phyloP scores from a whole-genome alignment of 2,329 filamentous ascomycete species.

The Colletotrichum siamense region DNA sequence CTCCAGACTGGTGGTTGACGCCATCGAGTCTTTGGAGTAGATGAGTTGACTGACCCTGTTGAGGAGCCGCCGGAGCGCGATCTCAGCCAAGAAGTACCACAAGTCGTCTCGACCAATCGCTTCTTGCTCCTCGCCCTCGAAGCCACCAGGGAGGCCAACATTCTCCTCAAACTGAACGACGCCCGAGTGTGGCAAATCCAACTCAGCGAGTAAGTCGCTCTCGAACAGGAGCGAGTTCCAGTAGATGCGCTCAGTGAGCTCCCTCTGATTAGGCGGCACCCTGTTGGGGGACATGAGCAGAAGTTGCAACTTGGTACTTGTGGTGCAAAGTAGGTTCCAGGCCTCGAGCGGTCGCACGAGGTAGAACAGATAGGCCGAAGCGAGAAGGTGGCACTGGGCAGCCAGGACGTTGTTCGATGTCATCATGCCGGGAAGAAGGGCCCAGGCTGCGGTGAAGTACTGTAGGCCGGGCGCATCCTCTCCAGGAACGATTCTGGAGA shows the following conservation, averaged over 20 bases:
- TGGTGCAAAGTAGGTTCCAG: conserved; percentile 80
- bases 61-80: conserved; percentile 76
- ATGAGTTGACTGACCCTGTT: conserved; percentile 82
- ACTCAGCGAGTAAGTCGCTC: conserved; percentile 78
- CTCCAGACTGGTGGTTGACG: conserved; percentile 75
- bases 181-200: conserved; percentile 82
- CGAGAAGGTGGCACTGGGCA: conserved; percentile 80
- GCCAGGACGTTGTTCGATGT: conserved; percentile 79
- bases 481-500: conserved; percentile 71
- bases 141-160: conserved; percentile 78
- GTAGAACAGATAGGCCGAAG: conserved; percentile 84
- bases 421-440: conserved; percentile 78
- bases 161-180: conserved; percentile 84
- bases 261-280: conserved; percentile 72
- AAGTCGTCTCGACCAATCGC: conserved; percentile 76
- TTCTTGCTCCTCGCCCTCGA: conserved; percentile 72
- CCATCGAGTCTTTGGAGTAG: conserved; percentile 75
- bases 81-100: conserved; percentile 87
- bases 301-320: conserved; percentile 82
- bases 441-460: conserved; percentile 84
- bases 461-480: conserved; percentile 77
- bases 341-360: conserved; percentile 82
- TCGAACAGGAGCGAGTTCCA: conserved; percentile 86
- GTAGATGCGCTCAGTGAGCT: conserved; percentile 79
- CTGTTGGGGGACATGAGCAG: conserved; percentile 76